phyloP scores from a whole-genome alignment of 1,139 yeast genomes.

The Schizosaccharomyces versatilis region DNA sequence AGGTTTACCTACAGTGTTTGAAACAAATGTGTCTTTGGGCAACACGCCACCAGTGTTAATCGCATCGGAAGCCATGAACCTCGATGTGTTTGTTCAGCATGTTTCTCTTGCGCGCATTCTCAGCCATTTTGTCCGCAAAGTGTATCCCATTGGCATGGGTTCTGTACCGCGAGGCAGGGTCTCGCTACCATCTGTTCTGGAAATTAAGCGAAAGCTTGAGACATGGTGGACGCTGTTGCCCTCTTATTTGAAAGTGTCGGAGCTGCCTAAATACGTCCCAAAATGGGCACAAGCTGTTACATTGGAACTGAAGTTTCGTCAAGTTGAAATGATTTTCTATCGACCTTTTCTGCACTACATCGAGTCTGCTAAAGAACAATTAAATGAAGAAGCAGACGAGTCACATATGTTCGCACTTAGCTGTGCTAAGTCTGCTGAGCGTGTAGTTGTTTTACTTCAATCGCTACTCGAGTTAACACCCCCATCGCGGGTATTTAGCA shows the following conservation, averaged over 20 bases:
- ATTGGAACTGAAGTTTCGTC: conserved; percentile 60
- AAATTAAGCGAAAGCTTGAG: conserved; percentile 46
- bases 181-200: not conserved
- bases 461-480: not conserved
- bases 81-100: not conserved
- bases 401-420: not conserved
- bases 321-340: conserved; percentile 65
- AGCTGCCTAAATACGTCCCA: conserved; percentile 41
- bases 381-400: not conserved
- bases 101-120: not conserved
- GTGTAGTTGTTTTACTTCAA: not conserved
- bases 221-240: conserved; percentile 61
- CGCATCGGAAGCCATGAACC: not conserved
- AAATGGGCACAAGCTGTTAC: conserved; percentile 37
- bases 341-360: conserved; percentile 82
- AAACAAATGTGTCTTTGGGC: not conserved
- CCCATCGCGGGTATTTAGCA: not conserved
- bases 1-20: conserved; percentile 46
- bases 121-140: conserved; percentile 1
- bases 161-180: not conserved
- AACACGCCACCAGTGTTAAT: not conserved
- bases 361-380: not conserved
- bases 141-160: not conserved
- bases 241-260: conserved; percentile 47
- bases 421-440: not conserved